Base-by-base conservation (phyloP, 73 alveolate genomes). In the Paramecium pentaurelia region DNA sequence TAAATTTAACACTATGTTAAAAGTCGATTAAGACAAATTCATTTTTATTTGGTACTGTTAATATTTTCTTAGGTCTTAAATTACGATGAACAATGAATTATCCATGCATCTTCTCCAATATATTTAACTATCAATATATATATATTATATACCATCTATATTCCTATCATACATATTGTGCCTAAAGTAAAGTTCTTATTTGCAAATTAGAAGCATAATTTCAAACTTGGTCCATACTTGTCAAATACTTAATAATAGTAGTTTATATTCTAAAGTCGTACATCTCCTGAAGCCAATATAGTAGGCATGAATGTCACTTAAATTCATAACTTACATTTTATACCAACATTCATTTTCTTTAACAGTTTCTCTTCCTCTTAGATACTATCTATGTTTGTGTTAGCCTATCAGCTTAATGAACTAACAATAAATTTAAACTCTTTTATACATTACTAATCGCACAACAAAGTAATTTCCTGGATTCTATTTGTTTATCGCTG, bases 31-130 rank as follows among this genome's bases (percentile, higher is more conserved):
- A 71, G 47, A 70, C 51, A 30, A 88, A 49, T 44, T 88, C 86
- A 37, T 70, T 75, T n/a, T 75, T 70, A 25, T n/a, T 47, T 16
- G 44, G 40, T 42, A 34, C 54, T 18, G 94, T 88, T 16, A 88
- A 44, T 14, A 88, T 88, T 42, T 88, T 88, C 75, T 80, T 88
- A 37, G 94, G 94, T 28, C 60, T 88, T 30, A 88, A 27, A 49
- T 88, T 88, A 20, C 91, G 68, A 88, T 88, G 94, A 22, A 88
- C 94, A 14, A 88, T 88, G 30, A 44, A 75, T 28, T 88, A 80
- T 11, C 27, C 40, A 60, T 88, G 94, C 25, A 88, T 71, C 34
- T 88, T 88, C 80, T 88, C 94, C 42, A 88, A 44, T n/a, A 77
- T 28, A 71, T 88, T 64, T 20, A 88, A 40, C 94, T 88, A 49